phyloP scores from a whole-genome alignment of 352 stramenopile species.

The Pythium pyrilobum region DNA sequence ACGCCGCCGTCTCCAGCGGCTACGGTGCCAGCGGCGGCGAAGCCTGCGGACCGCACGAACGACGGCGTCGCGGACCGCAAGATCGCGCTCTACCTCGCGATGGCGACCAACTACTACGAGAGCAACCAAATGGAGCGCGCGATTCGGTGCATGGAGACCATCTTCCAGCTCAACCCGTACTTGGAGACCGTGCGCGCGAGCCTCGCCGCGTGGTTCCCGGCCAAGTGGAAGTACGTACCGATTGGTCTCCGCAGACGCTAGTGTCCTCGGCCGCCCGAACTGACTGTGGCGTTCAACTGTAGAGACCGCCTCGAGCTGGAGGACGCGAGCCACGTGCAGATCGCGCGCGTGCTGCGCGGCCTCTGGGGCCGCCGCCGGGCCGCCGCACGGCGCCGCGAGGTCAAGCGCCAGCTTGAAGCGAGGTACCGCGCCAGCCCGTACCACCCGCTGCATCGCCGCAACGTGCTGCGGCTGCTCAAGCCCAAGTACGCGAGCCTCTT shows the following conservation, averaged over 20 bases:
- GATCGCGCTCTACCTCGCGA: constrained; percentile 45
- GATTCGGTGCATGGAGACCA: constrained; percentile 62
- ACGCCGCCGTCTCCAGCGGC: neutral
- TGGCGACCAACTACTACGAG: constrained; percentile 61
- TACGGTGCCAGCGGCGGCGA: no score
- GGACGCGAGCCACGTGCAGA: constrained; percentile 60
- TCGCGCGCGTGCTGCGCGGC: constrained; percentile 52
- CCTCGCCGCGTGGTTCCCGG: constrained; percentile 56
- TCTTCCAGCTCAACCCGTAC: constrained; percentile 52
- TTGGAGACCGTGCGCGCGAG: constrained; percentile 48
- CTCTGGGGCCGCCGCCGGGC: constrained; percentile 44
- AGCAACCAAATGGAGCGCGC: constrained; percentile 76
- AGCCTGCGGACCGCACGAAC: constrained; percentile 1
- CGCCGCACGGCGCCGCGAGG: constrained; percentile 8
- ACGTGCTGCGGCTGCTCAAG: constrained; percentile 28
- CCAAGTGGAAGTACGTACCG: constrained; percentile 57
- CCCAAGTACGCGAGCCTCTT: constrained; percentile 51
- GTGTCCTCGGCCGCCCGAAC: no score
- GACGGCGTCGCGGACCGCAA: constrained; percentile 9
- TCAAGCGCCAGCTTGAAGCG: constrained; percentile 20
- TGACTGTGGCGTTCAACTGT: no score
- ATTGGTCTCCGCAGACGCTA: neutral
- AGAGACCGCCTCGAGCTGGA: constrained; percentile 62
- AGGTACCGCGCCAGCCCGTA: constrained; percentile 38
- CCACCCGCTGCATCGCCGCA: constrained; percentile 27